phyloP scores from a whole-genome alignment of 257 asterid species.

The Gynochthodes officinalis region DNA sequence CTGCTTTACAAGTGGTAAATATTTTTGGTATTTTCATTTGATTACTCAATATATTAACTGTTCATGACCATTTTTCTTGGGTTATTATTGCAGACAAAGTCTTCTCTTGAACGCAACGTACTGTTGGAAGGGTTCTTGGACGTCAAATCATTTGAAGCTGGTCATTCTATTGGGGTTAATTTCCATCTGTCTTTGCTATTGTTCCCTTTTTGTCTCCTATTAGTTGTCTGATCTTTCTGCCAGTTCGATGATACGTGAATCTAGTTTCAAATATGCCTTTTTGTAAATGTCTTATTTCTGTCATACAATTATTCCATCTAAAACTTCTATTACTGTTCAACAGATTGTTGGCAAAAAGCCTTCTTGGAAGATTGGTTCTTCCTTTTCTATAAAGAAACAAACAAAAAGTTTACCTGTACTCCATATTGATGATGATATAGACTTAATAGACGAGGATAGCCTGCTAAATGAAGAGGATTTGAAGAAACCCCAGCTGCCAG shows the following conservation, averaged over 20 bases:
- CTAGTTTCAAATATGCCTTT: not conserved
- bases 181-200: not conserved
- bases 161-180: conserved; percentile 59
- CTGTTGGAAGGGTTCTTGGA: conserved; percentile 80
- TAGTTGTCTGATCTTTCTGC: not conserved
- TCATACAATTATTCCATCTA: not conserved
- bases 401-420: conserved; percentile 53
- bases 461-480: conserved; percentile 88
- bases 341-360: conserved; percentile 79
- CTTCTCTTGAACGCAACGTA: conserved; percentile 67
- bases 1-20: conserved; percentile 36
- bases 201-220: not conserved
- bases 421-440: conserved; percentile 75
- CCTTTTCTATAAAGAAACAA: conserved; percentile 66
- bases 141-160: conserved; percentile 42
- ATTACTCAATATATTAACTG: not conserved
- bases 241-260: not conserved
- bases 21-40: not conserved
- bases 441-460: conserved; percentile 94
- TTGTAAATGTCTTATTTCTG: not conserved
- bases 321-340: not conserved
- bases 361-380: conserved; percentile 90
- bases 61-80: not conserved
- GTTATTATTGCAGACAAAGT: conserved; percentile 41
- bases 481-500: conserved; percentile 76